A percentile compares a stretch with the other conserved stretches of the same genome.
Conservation (phyloP, 345 rosid species). For the Salix viminalis region DNA sequence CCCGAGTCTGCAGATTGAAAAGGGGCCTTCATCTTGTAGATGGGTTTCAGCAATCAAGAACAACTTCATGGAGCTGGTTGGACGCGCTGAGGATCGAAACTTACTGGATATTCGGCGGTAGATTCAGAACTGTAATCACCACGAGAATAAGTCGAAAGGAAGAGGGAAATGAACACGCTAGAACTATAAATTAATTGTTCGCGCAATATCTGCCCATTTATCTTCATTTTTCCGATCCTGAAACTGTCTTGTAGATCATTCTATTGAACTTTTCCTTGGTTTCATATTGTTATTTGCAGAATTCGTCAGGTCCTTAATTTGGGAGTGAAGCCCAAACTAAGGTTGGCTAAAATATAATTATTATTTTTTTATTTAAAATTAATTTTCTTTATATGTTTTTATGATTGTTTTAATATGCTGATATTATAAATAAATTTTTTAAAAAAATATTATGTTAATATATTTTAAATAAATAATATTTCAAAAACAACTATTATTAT, state of each 20-base stretch:
- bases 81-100: conserved; percentile 22
- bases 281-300: too few relatives aligned
- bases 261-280: background rate
- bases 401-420: too few relatives aligned
- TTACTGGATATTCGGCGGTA: conserved; percentile 21
- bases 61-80: conserved; percentile 26
- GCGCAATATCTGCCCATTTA: background rate
- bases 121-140: background rate
- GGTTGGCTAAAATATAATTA: too few relatives aligned
- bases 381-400: too few relatives aligned
- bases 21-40: conserved; percentile 19
- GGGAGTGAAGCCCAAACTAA: too few relatives aligned
- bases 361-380: too few relatives aligned
- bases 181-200: background rate
- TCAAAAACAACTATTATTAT: too few relatives aligned
- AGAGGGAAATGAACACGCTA: background rate
- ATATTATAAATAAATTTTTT: too few relatives aligned
- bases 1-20: background rate
- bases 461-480: too few relatives aligned
- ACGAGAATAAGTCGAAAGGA: background rate
- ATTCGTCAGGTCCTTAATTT: too few relatives aligned
- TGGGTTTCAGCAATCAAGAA: conserved; percentile 35
- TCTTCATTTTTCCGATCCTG: background rate
- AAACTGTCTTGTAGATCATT: background rate
- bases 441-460: too few relatives aligned